Conservation (phyloP, 208 protist species). For the Vickermania ingenoplastis region DNA sequence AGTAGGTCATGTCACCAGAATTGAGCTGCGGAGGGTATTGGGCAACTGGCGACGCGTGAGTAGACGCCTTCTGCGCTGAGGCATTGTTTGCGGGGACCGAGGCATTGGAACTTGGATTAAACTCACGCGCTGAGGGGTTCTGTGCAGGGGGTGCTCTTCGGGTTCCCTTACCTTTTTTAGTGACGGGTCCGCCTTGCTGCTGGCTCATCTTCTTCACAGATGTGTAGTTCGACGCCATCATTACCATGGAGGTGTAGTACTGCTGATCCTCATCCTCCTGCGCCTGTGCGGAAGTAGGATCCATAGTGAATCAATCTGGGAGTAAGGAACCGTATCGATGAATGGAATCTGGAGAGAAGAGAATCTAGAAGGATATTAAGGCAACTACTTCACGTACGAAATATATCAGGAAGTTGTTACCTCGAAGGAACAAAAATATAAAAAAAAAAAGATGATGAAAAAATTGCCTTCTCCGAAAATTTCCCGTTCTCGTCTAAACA, state of each 20-base stretch:
- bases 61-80: neutral
- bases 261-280: constrained; percentile 8
- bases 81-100: neutral
- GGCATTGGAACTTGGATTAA: neutral
- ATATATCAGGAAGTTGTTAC: too few relatives aligned
- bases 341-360: neutral
- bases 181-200: neutral
- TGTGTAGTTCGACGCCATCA: constrained; percentile 28
- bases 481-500: too few relatives aligned
- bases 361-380: neutral
- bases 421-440: too few relatives aligned
- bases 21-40: too few relatives aligned
- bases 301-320: constrained; percentile 10
- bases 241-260: constrained; percentile 50
- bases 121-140: neutral
- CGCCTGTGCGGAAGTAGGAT: constrained; percentile 5
- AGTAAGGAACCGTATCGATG: neutral
- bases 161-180: constrained; percentile 1
- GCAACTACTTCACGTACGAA: too few relatives aligned
- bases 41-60: neutral
- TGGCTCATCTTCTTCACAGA: neutral
- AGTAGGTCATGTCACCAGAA: neutral
- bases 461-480: too few relatives aligned
- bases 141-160: neutral
- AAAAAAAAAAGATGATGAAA: too few relatives aligned